Base-by-base conservation (phyloP, 2,329 filamentous ascomycete species). In the Lizonia empirigonia region DNA sequence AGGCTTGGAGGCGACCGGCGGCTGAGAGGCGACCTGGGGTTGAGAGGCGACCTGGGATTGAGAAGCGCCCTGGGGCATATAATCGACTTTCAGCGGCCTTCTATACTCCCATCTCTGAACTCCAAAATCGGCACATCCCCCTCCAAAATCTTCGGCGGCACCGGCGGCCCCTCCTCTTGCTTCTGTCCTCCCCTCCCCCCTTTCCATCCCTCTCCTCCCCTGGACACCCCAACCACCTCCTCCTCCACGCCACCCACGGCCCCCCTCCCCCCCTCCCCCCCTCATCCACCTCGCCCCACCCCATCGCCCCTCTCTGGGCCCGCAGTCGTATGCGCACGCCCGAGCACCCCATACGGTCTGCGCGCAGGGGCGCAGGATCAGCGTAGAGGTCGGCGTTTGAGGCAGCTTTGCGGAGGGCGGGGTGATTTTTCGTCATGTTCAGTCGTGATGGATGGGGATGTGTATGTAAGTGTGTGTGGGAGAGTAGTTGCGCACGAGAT, bases 351-450 rank as follows among this genome's bases (percentile, higher is more conserved):
- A 40, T 50, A 52, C 18, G 63, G 56, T 41, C 63, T 69, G 15
- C 64, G 65, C 26, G 24, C 50, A 42, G 49, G 44, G 67, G 69
- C 27, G 69, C 65, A 18, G 70, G 69, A 39, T 72, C 68, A 12
- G 68, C 63, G 58, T 71, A 73, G 27, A 70, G 70, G 56, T 73
- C 70, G 40, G 69, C 69, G 30, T 64, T 72, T 7, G 71, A 73
- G 9, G 67, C 63, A 6, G 66, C 62, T 45, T 72, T 73, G 48
- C 71, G 68, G 24, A 74, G 66, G 13, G 55, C 50, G n/a, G 71
- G 71, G 19, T 67, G 63, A 27, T 72, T 74, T 53, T 64, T 72
- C 8, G 72, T 74, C 72, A 74, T 74, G 27, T 32, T 64, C 15
- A 26, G n/a, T 36, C 24, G 15, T 38, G n/a, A 8, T 36, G 1